phyloP scores from a whole-genome alignment of 495 filamentous ascomycete genomes.

The Barbatosphaeria neglecta region DNA sequence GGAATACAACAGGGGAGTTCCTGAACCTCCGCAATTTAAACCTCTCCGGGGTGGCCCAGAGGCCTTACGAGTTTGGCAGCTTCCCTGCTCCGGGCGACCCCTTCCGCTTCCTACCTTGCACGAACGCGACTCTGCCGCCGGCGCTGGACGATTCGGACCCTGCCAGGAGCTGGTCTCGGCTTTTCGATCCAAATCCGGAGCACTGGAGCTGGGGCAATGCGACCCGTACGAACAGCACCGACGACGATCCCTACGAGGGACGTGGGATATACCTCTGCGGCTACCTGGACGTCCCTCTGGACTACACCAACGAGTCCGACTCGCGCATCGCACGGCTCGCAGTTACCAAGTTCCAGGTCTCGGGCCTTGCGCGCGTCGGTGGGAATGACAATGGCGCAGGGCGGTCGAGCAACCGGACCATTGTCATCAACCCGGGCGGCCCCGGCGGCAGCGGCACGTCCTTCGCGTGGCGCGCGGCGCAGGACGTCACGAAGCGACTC shows the following conservation, averaged over 20 bases:
- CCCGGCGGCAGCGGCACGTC: constrained; percentile 33
- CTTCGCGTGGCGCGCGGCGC: constrained; percentile 23
- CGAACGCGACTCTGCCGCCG: constrained; percentile 22
- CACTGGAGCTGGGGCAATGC: constrained; percentile 30
- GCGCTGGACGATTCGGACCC: constrained; percentile 21
- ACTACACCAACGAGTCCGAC: constrained; percentile 32
- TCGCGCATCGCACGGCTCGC: constrained; percentile 30
- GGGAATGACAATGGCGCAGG: constrained; percentile 6
- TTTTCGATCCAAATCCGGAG: constrained; percentile 28
- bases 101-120: constrained; percentile 33
- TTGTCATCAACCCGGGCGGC: constrained; percentile 36
- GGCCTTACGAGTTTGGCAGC: neutral
- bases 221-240: constrained; percentile 1
- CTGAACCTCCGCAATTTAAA: neutral
- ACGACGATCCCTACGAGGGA: constrained; percentile 18
- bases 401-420: constrained; percentile 31
- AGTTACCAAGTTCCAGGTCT: constrained; percentile 33
- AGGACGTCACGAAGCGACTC: constrained; percentile 21
- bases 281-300: constrained; percentile 34
- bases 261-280: constrained; percentile 35
- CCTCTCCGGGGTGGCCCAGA: too few species aligned
- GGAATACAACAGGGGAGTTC: neutral
- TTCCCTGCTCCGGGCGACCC: constrained; percentile 26
- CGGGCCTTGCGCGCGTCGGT: constrained; percentile 20
- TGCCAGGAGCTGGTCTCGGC: constrained; percentile 20